Conservation (phyloP, 306 rosid species). For the Vachellia collinsii region DNA sequence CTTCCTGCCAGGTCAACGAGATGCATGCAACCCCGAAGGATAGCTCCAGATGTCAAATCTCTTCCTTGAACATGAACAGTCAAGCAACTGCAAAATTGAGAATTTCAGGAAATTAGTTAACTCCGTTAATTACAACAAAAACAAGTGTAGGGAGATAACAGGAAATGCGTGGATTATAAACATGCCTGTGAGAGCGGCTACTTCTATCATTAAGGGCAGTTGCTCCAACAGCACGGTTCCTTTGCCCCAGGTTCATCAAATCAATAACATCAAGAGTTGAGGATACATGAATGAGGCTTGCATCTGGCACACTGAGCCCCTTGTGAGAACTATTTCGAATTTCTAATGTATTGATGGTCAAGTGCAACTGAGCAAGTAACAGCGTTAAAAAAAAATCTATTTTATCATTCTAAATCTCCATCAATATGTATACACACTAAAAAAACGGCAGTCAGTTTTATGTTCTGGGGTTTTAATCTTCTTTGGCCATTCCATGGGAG, state of each 20-base stretch:
- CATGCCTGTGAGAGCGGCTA: slow-evolving; percentile 94
- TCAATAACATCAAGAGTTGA: slow-evolving; percentile 88
- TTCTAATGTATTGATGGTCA: slow-evolving; percentile 72
- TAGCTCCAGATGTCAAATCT: slow-evolving; percentile 83
- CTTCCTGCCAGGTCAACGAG: slow-evolving; percentile 97
- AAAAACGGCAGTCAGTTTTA: not conserved
- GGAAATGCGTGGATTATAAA: slow-evolving; percentile 12
- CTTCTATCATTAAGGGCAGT: slow-evolving; percentile 96
- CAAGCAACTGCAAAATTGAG: slow-evolving; percentile 77
- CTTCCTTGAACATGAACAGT: slow-evolving; percentile 98
- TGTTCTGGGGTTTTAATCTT: not conserved
- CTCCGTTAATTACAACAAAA: slow-evolving; percentile 22
- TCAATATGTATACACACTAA: not conserved
- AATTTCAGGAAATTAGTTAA: slow-evolving; percentile 37
- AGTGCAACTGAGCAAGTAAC: slow-evolving; percentile 43
- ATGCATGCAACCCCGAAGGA: slow-evolving; percentile 92
- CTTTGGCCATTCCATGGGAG: slow-evolving; percentile 1
- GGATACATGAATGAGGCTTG: slow-evolving; percentile 72
- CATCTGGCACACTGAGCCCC: slow-evolving; percentile 94
- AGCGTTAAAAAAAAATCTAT: not conserved
- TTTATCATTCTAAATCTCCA: slow-evolving; percentile 20
- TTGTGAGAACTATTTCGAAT: slow-evolving; percentile 83
- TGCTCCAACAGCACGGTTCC: slow-evolving; percentile 92
- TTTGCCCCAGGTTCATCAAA: slow-evolving; percentile 92
- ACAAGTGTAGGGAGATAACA: slow-evolving; percentile 7